Percentiles rank a stretch among this genome's conserved stretches.
Evolutionary conservation across 805 yeast genomes (phyloP).

Genomic region (Lipomyces oligophaga): DNA sequence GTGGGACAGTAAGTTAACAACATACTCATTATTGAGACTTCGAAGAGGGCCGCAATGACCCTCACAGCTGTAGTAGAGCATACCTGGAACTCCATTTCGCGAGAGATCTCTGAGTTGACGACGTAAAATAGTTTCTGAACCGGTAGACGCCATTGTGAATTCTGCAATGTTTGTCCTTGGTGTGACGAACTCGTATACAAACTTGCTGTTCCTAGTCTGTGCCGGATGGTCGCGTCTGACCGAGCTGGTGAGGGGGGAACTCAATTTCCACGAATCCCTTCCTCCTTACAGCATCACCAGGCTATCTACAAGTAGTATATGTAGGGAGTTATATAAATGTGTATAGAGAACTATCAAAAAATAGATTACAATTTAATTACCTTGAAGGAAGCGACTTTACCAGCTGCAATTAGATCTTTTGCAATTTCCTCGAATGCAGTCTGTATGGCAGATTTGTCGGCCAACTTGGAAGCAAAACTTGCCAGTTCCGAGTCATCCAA

Average conservation of each 20-base stretch:
- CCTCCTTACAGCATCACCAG: too few relatives aligned
- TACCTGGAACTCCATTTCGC: slow-evolving; percentile 27
- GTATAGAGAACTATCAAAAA: too few relatives aligned
- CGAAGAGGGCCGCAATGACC: background rate
- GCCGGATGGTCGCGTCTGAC: too few relatives aligned
- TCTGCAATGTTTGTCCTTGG: too few relatives aligned
- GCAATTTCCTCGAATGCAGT: slow-evolving; percentile 55
- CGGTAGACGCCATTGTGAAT: slow-evolving; percentile 17
- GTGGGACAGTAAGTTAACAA: background rate
- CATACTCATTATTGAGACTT: background rate
- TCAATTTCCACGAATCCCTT: too few relatives aligned
- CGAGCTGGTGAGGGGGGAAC: too few relatives aligned
- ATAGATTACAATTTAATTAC: too few relatives aligned
- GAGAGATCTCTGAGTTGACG: slow-evolving; percentile 26
- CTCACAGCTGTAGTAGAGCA: background rate
- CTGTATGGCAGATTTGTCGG: slow-evolving; percentile 57
- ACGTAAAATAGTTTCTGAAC: slow-evolving; percentile 24
- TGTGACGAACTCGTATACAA: too few relatives aligned
- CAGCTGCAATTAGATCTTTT: slow-evolving; percentile 51
- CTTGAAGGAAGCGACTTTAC: slow-evolving; percentile 45
- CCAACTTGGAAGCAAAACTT: slow-evolving; percentile 65
- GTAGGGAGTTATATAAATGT: too few relatives aligned
- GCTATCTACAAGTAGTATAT: too few relatives aligned
- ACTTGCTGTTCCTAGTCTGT: too few relatives aligned
- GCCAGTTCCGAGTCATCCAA: slow-evolving; percentile 76